Evolutionary conservation across 192 early-diverging fungal genomes (phyloP), one percentile per base, ranked within the genome.

Genomic region (Backusella tarrabulga): DNA sequence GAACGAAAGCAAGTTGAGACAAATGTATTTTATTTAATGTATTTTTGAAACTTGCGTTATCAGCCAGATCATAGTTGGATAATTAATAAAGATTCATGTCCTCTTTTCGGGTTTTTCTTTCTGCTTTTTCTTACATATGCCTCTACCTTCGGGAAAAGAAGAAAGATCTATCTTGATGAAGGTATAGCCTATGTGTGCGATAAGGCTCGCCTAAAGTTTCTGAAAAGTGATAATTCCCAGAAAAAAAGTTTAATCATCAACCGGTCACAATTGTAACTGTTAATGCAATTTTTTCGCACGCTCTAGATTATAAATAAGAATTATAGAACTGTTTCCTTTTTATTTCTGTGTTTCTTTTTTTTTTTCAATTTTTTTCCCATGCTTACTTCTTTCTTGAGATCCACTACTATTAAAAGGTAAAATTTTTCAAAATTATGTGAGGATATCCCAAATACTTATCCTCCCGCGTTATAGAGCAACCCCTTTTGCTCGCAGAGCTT

Each of bases 401-500:
- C 68, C 26, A 38, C 68, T 69, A 21, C 68, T 69, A 40, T 69
- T 69, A 34, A 41, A 69, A 69, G 68, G 68, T 69, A 69, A 40
- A 32, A 69, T 11, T 9, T 38, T 40, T 21, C n/a, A 69, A 69
- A 69, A 38, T 4, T 19, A 40, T 11, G 7, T 4, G 40, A 15
- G 15, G 4, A 36, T n/a, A 36, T 32, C 29, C 29, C 4, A 36
- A 11, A 40, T 35, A 17, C 19, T 68, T 34, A 34, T 21, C 8
- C 29, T 14, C n/a, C 5, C 23, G 32, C 26, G 12, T 29, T 19
- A 68, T 32, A 72, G 70, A 46, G 41, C 29, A 23, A 46, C 23
- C 6, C 70, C 70, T 29, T 9, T 72, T 72, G 70, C 42, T 46
- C 70, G 29, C 21, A 75, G 74, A 75, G 42, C 63, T 32, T 80